These are phyloP conservation scores for Stereum hirsutum DNA, from an alignment of 1,284 basidiomycete genomes.

Conservation along the genomic window DNA sequence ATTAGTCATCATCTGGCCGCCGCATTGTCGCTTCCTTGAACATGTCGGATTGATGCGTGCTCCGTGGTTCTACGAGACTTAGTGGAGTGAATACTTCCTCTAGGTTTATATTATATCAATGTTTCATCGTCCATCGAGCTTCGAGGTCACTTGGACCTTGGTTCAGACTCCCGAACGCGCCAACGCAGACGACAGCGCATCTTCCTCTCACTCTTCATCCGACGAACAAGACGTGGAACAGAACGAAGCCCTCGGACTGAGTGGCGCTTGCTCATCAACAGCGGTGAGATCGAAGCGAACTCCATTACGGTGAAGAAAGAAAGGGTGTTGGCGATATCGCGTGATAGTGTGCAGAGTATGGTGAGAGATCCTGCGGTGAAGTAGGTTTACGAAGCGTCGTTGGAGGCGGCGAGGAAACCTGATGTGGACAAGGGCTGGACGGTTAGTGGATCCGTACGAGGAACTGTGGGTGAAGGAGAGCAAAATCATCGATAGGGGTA, in stretches of 20 bases:
- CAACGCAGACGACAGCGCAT: constrained; percentile 48
- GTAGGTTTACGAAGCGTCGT: constrained; percentile 66
- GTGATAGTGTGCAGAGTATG: constrained; percentile 79
- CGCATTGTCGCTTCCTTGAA: too few species aligned
- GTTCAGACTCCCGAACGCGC: constrained; percentile 76
- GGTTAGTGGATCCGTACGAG: constrained; percentile 81
- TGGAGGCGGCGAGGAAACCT: constrained; percentile 76
- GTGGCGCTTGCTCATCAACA: constrained; percentile 68
- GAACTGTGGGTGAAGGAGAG: constrained; percentile 91
- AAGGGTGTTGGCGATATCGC: constrained; percentile 80
- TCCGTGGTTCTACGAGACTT: constrained; percentile 81
- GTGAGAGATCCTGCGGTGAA: constrained; percentile 85
- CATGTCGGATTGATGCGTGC: too few species aligned
- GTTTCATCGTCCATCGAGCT: constrained; percentile 87
- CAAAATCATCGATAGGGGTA: constrained; percentile 82
- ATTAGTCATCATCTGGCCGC: too few species aligned
- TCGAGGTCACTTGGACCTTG: constrained; percentile 78
- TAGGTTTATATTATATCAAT: constrained; percentile 90
- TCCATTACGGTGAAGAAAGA: constrained; percentile 74
- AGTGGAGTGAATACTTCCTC: constrained; percentile 81
- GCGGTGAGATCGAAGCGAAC: constrained; percentile 39
- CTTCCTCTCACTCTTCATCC: constrained; percentile 31
- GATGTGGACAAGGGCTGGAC: constrained; percentile 78
- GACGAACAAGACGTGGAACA: constrained; percentile 61
- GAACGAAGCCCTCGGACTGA: constrained; percentile 79